Base-by-base conservation (phyloP, 108 stramenopile genomes). In the Cyclotella kingstonii region DNA sequence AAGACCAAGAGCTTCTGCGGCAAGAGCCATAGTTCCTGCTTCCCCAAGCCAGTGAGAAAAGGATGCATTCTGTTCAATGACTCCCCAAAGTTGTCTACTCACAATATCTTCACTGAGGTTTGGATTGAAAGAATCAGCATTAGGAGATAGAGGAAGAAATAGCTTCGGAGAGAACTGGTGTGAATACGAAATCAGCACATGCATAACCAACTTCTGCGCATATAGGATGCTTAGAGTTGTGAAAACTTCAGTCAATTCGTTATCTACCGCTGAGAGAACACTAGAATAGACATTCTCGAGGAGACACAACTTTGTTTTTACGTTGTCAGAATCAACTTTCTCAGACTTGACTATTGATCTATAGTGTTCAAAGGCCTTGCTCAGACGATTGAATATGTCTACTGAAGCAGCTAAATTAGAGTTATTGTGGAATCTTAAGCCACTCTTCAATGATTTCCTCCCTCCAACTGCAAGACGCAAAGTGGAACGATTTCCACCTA, bases 21-120 rank as follows among this genome's bases (percentile, higher is more conserved):
- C 86, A 31, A 94, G 48, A 31, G 89, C 89, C 93, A 94, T 94
- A 2, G 89, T 84, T 2, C 93, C 93, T 5, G 93, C 93, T 62
- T 94, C 93, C 10, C 93, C 93, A 2, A 84, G 74, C 89, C 89
- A 90, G 10, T 85, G 85, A 41, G 81, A 75, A 23, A 87, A 70
- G 35, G 85, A 86, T 11, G 73, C 51, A 33, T 65, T 74, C 3
- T 77, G 12, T 63, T 89, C 87, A 45, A 91, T 46, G 21, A 89
- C 49, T 27, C 54, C 65, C 82, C 85, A 88, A 30, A 89, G 64
- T 22, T 63, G 43, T 18, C 47, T 57, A 29, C 64, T 43, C 11
- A 63, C 45, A 18, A 48, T 53, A 8, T 77, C 40, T 45, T 77
- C 75, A 17, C 28, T 42, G 19, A 34, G 26, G 14, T 54, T 66